Base-by-base conservation (phyloP, 345 rosid genomes). In the Euphorbia tirucalli region DNA sequence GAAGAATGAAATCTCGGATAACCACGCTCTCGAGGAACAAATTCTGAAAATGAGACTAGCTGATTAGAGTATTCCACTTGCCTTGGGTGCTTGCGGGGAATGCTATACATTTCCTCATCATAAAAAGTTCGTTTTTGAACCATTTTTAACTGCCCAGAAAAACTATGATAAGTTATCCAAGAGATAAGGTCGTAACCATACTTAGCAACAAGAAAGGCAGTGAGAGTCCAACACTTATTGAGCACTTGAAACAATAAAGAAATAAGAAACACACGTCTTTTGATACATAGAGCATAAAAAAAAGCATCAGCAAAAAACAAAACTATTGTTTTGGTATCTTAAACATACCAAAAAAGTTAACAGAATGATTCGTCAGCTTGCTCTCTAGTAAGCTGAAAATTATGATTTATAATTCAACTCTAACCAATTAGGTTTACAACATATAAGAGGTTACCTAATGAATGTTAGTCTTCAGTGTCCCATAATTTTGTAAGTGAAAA, bases 71-170 rank as follows among this genome's bases (percentile, higher is more conserved):
- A 58, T 49, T 86, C 84, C 69, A 79, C 72, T 55, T 68, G 82
- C 65, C 83, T 83, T 61, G 65, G 81, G 50, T 78, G 85, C 85
- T 86, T 88, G 65, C 41, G 73, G 22, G 85, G 43, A 50, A 80
- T 0, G 4, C 56, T 68, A 13, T 50, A 35, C 9, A 8, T 11
- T 50, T 77, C 75, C 67, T 70, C 76, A 31, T 79, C 71, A 82
- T 77, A 82, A 41, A 63, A 75, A 69, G 18, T 37, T 25, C 71
- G 27, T 50, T 67, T 67, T 19, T 30, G 60, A 11, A 50, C 60
- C 71, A 67, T n/a, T 67, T 31, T 67, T 30, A 50, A 67, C 71
- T 67, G 60, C 44, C 48, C 21, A 49, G 19, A 30, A 30, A 66
- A 27, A 2, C 19, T 11, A 11, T 19, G 11, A 18, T 49, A 31